Base-by-base conservation (phyloP, 129 eudicot genomes). In the Chrysanthemum seticuspe region DNA sequence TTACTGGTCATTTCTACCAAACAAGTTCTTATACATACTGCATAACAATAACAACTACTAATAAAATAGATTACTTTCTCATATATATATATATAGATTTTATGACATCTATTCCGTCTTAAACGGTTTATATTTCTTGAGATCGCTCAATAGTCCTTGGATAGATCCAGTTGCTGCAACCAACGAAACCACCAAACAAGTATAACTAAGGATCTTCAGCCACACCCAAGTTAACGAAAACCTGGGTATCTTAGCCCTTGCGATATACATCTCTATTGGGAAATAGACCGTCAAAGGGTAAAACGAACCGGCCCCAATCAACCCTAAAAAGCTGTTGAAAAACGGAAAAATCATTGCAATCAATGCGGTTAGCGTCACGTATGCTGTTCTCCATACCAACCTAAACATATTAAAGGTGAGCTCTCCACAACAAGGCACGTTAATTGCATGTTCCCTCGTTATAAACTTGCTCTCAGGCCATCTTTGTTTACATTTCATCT, bases 241-340 rank as follows among this genome's bases (percentile, higher is more conserved):
- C 85, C 80, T 94, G 6, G 91, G 93, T 56, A 94, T 85, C 55
- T 85, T 84, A 12, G 87, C 76, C 63, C 84, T 85, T 0, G 85
- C 92, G 55, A 94, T 86, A 82, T 94, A 89, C 96, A 94, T 85
- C 74, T 90, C 97, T 18, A 93, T 75, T 0, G 98, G 98, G 73
- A 92, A 92, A 60, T 89, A 92, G 44, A 92, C 96, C 0, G 98
- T 93, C 60, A 93, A 63, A 13, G 98, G 98, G 72, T 91, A 94
- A 72, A 94, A 94, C 0, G 97, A 79, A 2, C 83, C 88, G 3
- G 98, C 97, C 31, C 98, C 98, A 1, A 94, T 86, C 15, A 94
- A 36, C n/a, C 98, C 97, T 55, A 94, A 76, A 83, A 94, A 86
- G 72, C 82, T 86, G 51, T 94, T 94, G 88, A 94, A 94, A 65